phyloP scores from a whole-genome alignment of 805 yeast genomes.

The Metschnikowia drakensbergensis region DNA sequence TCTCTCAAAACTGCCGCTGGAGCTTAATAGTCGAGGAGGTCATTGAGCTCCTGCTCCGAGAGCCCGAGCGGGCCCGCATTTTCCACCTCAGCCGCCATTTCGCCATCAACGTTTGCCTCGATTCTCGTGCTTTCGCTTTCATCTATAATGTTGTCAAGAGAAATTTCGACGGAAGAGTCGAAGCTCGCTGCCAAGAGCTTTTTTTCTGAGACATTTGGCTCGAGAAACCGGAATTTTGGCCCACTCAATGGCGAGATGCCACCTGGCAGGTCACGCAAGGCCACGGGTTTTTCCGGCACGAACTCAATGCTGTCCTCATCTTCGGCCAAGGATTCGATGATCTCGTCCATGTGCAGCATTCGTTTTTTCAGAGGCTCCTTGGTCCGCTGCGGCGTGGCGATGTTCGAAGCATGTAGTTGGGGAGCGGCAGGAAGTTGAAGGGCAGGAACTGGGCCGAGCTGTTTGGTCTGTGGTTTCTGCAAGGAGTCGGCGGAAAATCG shows the following conservation, averaged over 20 bases:
- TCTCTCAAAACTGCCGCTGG: not conserved
- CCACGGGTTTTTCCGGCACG: conserved; percentile 36
- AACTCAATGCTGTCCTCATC: conserved; percentile 46
- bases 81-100: conserved; percentile 7
- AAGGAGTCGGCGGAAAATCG: conserved; percentile 25
- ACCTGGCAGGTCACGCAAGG: conserved; percentile 7
- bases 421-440: conserved; percentile 8
- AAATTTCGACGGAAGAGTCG: conserved; percentile 22
- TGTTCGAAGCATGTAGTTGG: conserved; percentile 21
- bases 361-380: conserved; percentile 29
- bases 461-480: conserved; percentile 15
- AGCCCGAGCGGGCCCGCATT: conserved; percentile 27
- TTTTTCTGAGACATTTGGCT: conserved; percentile 22
- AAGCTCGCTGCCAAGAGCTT: conserved; percentile 10
- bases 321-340: conserved; percentile 22
- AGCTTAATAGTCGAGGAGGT: conserved; percentile 31
- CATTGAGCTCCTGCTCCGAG: conserved; percentile 30
- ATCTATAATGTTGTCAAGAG: conserved; percentile 11
- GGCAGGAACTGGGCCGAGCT: not conserved
- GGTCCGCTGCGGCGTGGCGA: conserved; percentile 8
- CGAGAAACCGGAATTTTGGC: conserved; percentile 18
- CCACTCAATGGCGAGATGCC: conserved; percentile 29
- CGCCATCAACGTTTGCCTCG: conserved; percentile 4
- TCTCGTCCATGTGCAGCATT: conserved; percentile 3
- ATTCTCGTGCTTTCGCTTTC: conserved; percentile 8